Percentiles rank a stretch among this genome's conserved stretches.
These are phyloP conservation scores for Phytophthora pini DNA, from an alignment of 352 stramenopile species.

Conservation along the genomic window DNA sequence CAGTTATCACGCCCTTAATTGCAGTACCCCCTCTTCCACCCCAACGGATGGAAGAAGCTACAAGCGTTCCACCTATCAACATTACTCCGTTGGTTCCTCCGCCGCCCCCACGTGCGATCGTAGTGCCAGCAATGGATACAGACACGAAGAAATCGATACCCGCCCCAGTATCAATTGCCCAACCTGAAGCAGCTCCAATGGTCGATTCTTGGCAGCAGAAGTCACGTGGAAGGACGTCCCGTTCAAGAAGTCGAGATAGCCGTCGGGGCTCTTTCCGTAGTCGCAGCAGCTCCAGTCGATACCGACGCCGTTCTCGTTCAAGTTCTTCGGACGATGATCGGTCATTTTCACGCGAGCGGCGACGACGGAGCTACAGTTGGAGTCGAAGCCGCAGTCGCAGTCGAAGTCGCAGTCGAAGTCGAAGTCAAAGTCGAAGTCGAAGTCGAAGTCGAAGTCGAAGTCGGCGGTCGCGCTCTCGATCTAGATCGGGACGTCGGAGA, in stretches of 20 bases:
- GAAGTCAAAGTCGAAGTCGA: slow-evolving; percentile 15
- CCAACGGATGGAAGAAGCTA: slow-evolving; percentile 4
- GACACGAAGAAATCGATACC: slow-evolving; percentile 1
- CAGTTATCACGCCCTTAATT: not conserved
- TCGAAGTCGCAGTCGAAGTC: slow-evolving; percentile 30
- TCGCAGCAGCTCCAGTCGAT: slow-evolving; percentile 23
- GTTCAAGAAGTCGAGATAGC: slow-evolving; percentile 27
- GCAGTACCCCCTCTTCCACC: slow-evolving; percentile 4
- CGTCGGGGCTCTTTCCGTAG: slow-evolving; percentile 22
- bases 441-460: slow-evolving; percentile 19
- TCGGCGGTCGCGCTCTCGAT: slow-evolving; percentile 38
- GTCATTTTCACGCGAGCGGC: slow-evolving; percentile 12
- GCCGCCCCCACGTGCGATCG: slow-evolving; percentile 8
- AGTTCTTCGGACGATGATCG: slow-evolving; percentile 27
- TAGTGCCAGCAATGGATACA: slow-evolving; percentile 5
- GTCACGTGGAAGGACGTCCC: slow-evolving; percentile 15
- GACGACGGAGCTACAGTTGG: slow-evolving; percentile 24
- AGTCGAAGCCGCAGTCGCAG: slow-evolving; percentile 42
- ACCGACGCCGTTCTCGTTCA: slow-evolving; percentile 26
- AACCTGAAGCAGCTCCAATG: not conserved
- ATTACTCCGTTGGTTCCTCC: slow-evolving; percentile 7
- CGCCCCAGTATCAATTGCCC: not conserved
- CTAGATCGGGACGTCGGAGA: slow-evolving; percentile 17
- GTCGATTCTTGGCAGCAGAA: not conserved
- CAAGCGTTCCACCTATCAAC: slow-evolving; percentile 4